Evolutionary conservation across 2,329 filamentous ascomycete genomes (phyloP), one percentile per base, ranked within the genome.

Genomic region (Aurifilum marmelostoma): DNA sequence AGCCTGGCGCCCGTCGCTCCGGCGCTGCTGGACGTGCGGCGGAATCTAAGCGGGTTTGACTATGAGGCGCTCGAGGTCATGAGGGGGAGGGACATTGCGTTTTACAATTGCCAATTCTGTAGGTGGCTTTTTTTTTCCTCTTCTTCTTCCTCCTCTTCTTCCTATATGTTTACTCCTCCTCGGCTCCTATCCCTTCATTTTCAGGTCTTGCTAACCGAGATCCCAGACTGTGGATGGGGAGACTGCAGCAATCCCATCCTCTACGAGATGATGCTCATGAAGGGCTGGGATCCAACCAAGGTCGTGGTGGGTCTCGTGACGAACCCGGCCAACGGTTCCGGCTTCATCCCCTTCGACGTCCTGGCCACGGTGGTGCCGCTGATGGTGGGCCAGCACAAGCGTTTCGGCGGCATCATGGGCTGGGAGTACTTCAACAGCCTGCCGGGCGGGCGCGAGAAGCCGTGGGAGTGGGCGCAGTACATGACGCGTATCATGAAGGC

Each of bases 381-480:
- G 54, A 76, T 94, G 72, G 80, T 85, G 47, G 78, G 83, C 32
- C 85, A 84, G 72, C 91, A 90, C 74, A 84, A 86, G 3, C 81
- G 80, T 2, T 94, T 94, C 76, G 92, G 91, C 1, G 92, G 92
- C 0, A 89, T 95, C 0, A 94, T 94, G 89, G 92, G 91, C 2
- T 95, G 92, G 92, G 92, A 96, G 79, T 95, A 93, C 75, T 95
- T 93, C 80, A 94, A 94, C 79, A 84, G 87, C 59, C 77, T 88
- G 67, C 89, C 90, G 0, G 88, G 88, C 1, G 88, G 84, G 32
- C 78, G 79, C 63, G 82, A 83, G 39, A 80, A 82, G 67, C 90
- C 91, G 1, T 93, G 90, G 91, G 86, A 91, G 73, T 95, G 92
- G 92, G 91, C 90, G 0, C 84, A 84, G 60, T 84, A 83, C 68